These are phyloP conservation scores for Ogataea ramenticola DNA, from an alignment of 805 yeast genomes.

Conservation along the genomic window DNA sequence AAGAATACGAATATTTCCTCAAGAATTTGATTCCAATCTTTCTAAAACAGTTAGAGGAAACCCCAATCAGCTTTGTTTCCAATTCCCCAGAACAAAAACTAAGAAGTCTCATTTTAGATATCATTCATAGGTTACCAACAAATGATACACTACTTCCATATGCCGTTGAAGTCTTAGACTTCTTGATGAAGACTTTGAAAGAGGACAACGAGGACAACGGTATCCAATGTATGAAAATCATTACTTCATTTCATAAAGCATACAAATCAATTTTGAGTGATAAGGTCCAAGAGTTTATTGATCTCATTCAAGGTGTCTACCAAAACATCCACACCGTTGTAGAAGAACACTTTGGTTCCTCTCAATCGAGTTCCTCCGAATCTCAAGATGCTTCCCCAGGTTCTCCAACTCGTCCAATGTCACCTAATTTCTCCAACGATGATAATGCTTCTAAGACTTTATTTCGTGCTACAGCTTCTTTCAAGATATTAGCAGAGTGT, in stretches of 20 bases:
- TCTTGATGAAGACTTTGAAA: conserved; percentile 51
- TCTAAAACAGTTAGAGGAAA: conserved; percentile 50
- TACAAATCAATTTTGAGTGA: conserved; percentile 63
- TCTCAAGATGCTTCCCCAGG: neutral
- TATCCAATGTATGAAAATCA: conserved; percentile 78
- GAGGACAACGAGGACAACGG: conserved; percentile 95
- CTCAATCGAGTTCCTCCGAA: conserved; percentile 1
- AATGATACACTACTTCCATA: conserved; percentile 75
- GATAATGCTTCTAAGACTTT: conserved; percentile 42
- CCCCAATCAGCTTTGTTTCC: conserved; percentile 66
- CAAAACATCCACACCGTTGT: conserved; percentile 74
- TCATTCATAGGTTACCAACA: conserved; percentile 73
- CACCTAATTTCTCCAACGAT: conserved; percentile 33
- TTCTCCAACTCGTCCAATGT: conserved; percentile 27
- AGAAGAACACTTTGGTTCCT: conserved; percentile 51
- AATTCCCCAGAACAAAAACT: conserved; percentile 70
- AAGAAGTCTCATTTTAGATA: conserved; percentile 69
- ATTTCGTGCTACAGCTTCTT: conserved; percentile 67
- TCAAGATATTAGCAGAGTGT: conserved; percentile 90
- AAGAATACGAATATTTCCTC: conserved; percentile 75
- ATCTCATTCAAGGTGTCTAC: conserved; percentile 67
- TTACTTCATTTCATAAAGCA: conserved; percentile 79
- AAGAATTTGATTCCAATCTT: conserved; percentile 65
- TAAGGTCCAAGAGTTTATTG: conserved; percentile 73
- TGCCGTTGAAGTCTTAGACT: conserved; percentile 51